Evolutionary conservation across 2,329 filamentous ascomycete species (phyloP).

Genomic region (Claviceps citrina): DNA sequence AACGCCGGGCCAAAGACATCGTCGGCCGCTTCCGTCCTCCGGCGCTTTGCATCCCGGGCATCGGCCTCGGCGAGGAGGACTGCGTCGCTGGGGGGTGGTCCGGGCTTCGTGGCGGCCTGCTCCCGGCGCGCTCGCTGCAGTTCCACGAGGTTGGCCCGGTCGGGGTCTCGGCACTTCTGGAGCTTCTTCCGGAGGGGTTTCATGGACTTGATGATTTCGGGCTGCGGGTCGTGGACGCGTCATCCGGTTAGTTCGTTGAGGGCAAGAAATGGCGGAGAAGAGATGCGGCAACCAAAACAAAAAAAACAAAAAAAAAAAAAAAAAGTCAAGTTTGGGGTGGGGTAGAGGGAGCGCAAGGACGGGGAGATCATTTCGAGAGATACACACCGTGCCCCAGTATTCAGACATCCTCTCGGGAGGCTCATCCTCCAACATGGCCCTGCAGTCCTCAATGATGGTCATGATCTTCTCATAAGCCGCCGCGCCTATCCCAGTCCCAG

Average conservation of each 20-base stretch:
- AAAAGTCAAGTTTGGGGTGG: too few relatives aligned
- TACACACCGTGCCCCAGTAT: slow-evolving; percentile 37
- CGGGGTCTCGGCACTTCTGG: slow-evolving; percentile 58
- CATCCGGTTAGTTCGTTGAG: too few relatives aligned
- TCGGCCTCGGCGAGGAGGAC: slow-evolving; percentile 30
- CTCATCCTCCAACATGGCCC: slow-evolving; percentile 39
- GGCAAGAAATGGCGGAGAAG: too few relatives aligned
- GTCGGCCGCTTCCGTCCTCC: slow-evolving; percentile 26
- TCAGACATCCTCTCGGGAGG: slow-evolving; percentile 38
- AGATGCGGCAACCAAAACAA: too few relatives aligned
- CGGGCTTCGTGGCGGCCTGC: slow-evolving; percentile 30
- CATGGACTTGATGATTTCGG: slow-evolving; percentile 29
- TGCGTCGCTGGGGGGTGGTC: slow-evolving; percentile 22
- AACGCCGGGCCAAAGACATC: slow-evolving; percentile 32
- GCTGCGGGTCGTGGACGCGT: slow-evolving; percentile 17
- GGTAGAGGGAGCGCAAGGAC: too few relatives aligned
- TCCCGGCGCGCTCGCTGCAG: slow-evolving; percentile 50
- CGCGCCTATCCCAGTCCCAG: background rate
- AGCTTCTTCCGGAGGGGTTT: slow-evolving; percentile 52
- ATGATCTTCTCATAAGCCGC: slow-evolving; percentile 34
- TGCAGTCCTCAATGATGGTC: slow-evolving; percentile 32
- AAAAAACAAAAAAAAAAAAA: too few relatives aligned
- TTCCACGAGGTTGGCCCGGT: slow-evolving; percentile 56
- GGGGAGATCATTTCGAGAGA: background rate
- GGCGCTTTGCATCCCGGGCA: slow-evolving; percentile 28